Evolutionary conservation across 176 grass and related monocot species (phyloP), one percentile per base, ranked within the genome.

Genomic region (Canna indica): DNA sequence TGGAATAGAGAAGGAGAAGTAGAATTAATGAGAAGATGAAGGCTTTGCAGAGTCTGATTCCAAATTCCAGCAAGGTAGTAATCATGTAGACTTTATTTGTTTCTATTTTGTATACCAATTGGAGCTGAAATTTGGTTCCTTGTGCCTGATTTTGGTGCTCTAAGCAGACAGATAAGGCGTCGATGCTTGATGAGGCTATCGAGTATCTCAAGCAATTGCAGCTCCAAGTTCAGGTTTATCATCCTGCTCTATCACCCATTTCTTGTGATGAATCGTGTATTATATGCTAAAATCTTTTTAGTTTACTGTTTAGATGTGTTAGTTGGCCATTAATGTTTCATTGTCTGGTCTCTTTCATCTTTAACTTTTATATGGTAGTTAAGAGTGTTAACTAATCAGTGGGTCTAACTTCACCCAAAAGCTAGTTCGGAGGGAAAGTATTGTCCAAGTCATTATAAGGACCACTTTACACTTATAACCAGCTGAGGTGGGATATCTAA

Each of bases 21-120:
- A 81, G 50, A 74, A 96, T 96, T 77, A 96, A 96, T 77, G 88
- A 96, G 84, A 96, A 96, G 85, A 96, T 96, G 93, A 91, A 91
- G 42, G 93, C 93, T 27, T 54, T 96, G 79, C 93, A 96, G 78
- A 91, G 83, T 79, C 72, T 96, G 64, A 92, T 92, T 83, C 93
- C 93, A 10, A 90, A 96, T 56, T 96, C 93, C 44, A 96, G 91
- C 79, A 96, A 96, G 88, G 93, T 91, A 63, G 47, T 77, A 47
- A 8, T 79, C 20, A 15, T 53, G 42, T 38, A 14, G 25, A 26
- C 69, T 59, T 69, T 33, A 13, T 35, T 36, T 62, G 18, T 22
- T 24, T 54, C 17, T n/a, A 18, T n/a, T 18, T n/a, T n/a, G 4
- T 24, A 18, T 5, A 44, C 41, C n/a, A n/a, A n/a, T 44, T 4